Conservation (phyloP, 2,329 filamentous ascomycete species). For the Sporothrix brasiliensis region DNA sequence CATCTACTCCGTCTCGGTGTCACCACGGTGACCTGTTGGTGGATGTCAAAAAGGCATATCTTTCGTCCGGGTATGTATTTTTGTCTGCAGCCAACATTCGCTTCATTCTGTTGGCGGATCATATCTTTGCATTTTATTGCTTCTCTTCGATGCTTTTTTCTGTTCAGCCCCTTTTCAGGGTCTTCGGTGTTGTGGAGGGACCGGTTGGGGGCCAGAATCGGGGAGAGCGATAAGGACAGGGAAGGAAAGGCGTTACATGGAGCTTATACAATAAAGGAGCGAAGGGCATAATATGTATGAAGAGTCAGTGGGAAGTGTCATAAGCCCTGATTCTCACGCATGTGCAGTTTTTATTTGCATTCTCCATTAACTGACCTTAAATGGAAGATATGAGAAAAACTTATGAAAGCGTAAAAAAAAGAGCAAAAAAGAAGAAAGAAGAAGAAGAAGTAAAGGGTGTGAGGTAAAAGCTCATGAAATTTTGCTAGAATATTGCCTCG, state of each 20-base stretch:
- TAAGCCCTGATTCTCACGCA: not conserved
- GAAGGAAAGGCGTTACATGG: not conserved
- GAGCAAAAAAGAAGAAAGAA: not conserved
- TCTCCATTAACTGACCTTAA: not conserved
- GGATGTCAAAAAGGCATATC: slow-evolving; percentile 16
- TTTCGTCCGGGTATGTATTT: slow-evolving; percentile 14
- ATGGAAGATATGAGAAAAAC: not conserved
- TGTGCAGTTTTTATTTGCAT: not conserved
- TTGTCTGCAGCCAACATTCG: not conserved
- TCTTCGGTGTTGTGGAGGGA: not conserved
- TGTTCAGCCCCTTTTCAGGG: slow-evolving; percentile 1
- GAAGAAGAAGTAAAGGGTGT: too few species aligned
- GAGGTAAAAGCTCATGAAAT: not conserved
- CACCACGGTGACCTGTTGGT: slow-evolving; percentile 1
- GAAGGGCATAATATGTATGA: not conserved
- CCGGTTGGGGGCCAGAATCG: slow-evolving; percentile 13
- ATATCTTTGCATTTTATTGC: slow-evolving; percentile 2
- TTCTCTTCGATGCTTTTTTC: not conserved
- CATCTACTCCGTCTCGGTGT: not conserved
- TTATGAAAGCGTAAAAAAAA: not conserved
- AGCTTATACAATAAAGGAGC: not conserved
- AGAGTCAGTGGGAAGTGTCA: not conserved
- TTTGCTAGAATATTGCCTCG: not conserved
- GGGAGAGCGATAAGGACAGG: not conserved
- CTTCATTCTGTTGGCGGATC: slow-evolving; percentile 4